A percentile compares a stretch with the other conserved stretches of the same genome.
These are phyloP conservation scores for Mortierella claussenii DNA, from an alignment of 192 early-diverging fungal genomes.

Conservation along the genomic window DNA sequence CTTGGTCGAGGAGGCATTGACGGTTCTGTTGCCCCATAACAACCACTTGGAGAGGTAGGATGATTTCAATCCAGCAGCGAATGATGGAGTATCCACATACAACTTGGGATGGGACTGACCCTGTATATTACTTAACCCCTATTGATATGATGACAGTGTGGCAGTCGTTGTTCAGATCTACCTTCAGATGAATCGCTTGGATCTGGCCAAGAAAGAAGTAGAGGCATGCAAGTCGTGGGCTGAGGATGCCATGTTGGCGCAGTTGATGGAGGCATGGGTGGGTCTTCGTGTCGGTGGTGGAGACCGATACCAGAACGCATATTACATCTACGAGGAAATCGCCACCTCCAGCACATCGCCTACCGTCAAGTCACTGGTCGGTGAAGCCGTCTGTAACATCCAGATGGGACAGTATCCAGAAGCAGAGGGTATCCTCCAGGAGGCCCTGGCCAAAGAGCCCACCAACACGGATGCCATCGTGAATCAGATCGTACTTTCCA, in stretches of 20 bases:
- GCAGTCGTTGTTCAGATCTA: conserved; percentile 83
- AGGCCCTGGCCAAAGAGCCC: conserved; percentile 75
- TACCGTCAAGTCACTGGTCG: conserved; percentile 79
- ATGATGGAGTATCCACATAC: too few relatives aligned
- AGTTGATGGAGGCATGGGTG: conserved; percentile 93
- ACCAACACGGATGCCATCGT: conserved; percentile 83
- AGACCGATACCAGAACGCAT: conserved; percentile 85
- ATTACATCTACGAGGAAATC: conserved; percentile 95
- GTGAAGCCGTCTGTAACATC: conserved; percentile 87
- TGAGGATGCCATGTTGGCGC: conserved; percentile 94
- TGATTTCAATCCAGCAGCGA: too few relatives aligned
- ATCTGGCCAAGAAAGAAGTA: conserved; percentile 87
- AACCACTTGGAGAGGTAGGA: conserved; percentile 88
- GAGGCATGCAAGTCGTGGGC: conserved; percentile 86
- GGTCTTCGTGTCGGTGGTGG: conserved; percentile 78
- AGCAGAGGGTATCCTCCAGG: conserved; percentile 81
- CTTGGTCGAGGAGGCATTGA: conserved; percentile 77
- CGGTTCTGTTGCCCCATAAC: conserved; percentile 69
- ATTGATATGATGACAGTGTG: too few relatives aligned
- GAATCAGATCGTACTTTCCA: conserved; percentile 84
- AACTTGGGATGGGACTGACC: too few relatives aligned
- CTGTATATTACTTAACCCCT: too few relatives aligned
- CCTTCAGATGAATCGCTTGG: conserved; percentile 81
- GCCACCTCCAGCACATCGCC: conserved; percentile 77
- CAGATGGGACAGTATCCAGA: conserved; percentile 83